Percentiles rank a stretch among this genome's conserved stretches.
These are phyloP conservation scores for Talaromyces proteolyticus DNA, from an alignment of 495 filamentous ascomycete genomes.

Conservation along the genomic window DNA sequence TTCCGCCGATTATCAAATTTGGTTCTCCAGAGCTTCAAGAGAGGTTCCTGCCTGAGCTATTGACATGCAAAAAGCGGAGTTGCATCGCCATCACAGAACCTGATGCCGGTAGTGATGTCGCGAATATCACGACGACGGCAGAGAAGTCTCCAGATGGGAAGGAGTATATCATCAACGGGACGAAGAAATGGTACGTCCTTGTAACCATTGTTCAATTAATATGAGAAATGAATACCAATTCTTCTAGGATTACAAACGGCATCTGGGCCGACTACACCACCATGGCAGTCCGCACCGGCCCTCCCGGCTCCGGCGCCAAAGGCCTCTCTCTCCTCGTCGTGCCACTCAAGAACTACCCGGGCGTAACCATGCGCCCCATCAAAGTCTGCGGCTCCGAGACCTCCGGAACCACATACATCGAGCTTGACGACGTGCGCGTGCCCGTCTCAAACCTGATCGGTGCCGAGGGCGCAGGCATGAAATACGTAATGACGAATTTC, in stretches of 20 bases:
- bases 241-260: constrained; percentile 64
- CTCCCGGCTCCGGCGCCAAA: constrained; percentile 44
- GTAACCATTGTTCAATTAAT: neutral
- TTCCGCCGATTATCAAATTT: constrained; percentile 66
- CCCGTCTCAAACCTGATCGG: constrained; percentile 65
- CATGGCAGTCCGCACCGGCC: constrained; percentile 75
- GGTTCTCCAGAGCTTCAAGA: constrained; percentile 55
- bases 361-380: constrained; percentile 61
- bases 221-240: neutral
- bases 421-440: constrained; percentile 67
- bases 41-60: constrained; percentile 55
- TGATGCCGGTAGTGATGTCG: constrained; percentile 64
- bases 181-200: constrained; percentile 63
- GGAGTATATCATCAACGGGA: constrained; percentile 66
- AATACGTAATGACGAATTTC: constrained; percentile 78
- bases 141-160: constrained; percentile 55
- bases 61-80: constrained; percentile 57
- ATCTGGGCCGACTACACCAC: constrained; percentile 67
- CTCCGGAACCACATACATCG: constrained; percentile 69
- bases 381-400: constrained; percentile 54
- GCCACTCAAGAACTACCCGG: constrained; percentile 54
- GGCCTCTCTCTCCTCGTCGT: constrained; percentile 65
- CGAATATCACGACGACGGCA: constrained; percentile 63
- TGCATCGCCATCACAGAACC: constrained; percentile 82
- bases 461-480: constrained; percentile 66